These are phyloP conservation scores for Erysimum cheiranthoides DNA, from an alignment of 345 rosid genomes.

Conservation along the genomic window DNA sequence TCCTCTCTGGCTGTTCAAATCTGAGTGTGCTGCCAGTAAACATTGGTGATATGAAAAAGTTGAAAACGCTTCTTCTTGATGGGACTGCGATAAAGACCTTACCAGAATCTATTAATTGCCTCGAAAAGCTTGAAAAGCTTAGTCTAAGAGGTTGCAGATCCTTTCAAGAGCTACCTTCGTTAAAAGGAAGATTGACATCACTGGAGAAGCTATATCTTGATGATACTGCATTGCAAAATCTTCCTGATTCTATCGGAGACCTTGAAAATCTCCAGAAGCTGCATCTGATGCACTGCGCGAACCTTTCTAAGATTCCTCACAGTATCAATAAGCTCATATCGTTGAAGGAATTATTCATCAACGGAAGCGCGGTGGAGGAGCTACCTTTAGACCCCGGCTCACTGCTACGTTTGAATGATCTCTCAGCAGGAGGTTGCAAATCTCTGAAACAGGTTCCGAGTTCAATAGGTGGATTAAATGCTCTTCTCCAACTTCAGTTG, in stretches of 20 bases:
- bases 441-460: slow-evolving; percentile 25
- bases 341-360: slow-evolving; percentile 28
- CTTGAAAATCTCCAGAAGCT: slow-evolving; percentile 35
- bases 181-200: slow-evolving; percentile 21
- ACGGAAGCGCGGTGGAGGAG: slow-evolving; percentile 30
- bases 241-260: slow-evolving; percentile 25
- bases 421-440: slow-evolving; percentile 35
- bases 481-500: slow-evolving; percentile 40
- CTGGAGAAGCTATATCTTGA: slow-evolving; percentile 32
- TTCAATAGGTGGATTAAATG: slow-evolving; percentile 38
- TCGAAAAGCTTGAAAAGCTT: slow-evolving; percentile 30
- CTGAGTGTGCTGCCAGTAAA: slow-evolving; percentile 42
- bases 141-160: slow-evolving; percentile 33
- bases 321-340: slow-evolving; percentile 31
- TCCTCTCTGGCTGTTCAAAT: slow-evolving; percentile 46
- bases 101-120: slow-evolving; percentile 28
- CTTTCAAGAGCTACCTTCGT: slow-evolving; percentile 27
- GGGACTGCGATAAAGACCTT: slow-evolving; percentile 34
- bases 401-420: slow-evolving; percentile 27
- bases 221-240: slow-evolving; percentile 30
- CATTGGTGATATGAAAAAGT: slow-evolving; percentile 29
- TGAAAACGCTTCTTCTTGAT: slow-evolving; percentile 46
- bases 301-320: slow-evolving; percentile 35
- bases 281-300: slow-evolving; percentile 15
- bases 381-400: slow-evolving; percentile 19